Percentiles rank a stretch among this genome's conserved stretches.
phyloP scores from a whole-genome alignment of 1,139 yeast species.

The Pichia sp. region DNA sequence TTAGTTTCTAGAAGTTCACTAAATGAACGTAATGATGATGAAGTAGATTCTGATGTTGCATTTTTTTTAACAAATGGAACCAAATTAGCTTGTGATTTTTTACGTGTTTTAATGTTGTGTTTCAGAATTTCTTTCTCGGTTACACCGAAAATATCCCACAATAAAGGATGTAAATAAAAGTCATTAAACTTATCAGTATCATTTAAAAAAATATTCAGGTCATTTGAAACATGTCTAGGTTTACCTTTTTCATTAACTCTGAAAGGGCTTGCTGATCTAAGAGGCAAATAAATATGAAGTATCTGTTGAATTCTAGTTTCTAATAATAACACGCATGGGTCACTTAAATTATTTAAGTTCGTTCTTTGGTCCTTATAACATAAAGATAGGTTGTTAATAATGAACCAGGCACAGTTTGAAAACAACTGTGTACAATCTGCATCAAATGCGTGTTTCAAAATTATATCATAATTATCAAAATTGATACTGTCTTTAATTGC shows the following conservation, averaged over 20 bases:
- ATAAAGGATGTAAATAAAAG: slow-evolving; percentile 40
- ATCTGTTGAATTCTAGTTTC: slow-evolving; percentile 26
- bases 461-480: slow-evolving; percentile 52
- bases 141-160: slow-evolving; percentile 19
- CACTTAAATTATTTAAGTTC: slow-evolving; percentile 13
- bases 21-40: neutral
- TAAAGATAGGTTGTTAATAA: slow-evolving; percentile 59
- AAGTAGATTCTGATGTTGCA: neutral
- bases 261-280: neutral
- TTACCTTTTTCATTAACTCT: neutral
- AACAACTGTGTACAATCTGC: slow-evolving; percentile 50
- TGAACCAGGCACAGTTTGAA: slow-evolving; percentile 58
- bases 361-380: slow-evolving; percentile 44
- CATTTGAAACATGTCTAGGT: slow-evolving; percentile 5
- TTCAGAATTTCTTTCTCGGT: slow-evolving; percentile 41
- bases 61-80: neutral
- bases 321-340: slow-evolving; percentile 19
- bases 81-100: neutral
- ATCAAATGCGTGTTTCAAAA: slow-evolving; percentile 49
- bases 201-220: slow-evolving; percentile 31
- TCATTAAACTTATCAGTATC: slow-evolving; percentile 40
- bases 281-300: slow-evolving; percentile 18
- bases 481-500: slow-evolving; percentile 53
- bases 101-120: slow-evolving; percentile 8
- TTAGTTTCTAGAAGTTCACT: neutral